Evolutionary conservation across 768 basidiomycete genomes (phyloP).

Genomic region (Rhodotorula diobovata): DNA sequence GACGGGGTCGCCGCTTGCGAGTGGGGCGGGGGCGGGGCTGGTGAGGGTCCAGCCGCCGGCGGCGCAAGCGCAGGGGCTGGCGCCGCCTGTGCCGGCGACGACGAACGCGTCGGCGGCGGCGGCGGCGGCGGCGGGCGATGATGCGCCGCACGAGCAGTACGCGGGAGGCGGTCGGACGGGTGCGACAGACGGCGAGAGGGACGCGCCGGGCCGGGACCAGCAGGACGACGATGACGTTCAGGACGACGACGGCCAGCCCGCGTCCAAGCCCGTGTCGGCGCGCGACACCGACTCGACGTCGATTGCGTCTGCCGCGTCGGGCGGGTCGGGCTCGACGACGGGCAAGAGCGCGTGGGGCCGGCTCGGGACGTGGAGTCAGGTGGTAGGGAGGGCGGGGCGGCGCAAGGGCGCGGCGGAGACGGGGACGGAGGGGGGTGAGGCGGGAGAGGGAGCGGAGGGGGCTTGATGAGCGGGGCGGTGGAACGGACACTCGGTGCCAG

Average conservation of each 20-base stretch:
- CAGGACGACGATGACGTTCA: not conserved
- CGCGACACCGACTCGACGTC: not conserved
- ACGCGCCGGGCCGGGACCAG: not conserved
- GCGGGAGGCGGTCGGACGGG: too few species aligned
- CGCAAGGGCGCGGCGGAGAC: not conserved
- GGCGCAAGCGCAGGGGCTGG: not conserved
- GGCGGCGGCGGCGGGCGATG: too few species aligned
- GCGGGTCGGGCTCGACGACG: not conserved
- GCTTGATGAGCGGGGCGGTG: not conserved
- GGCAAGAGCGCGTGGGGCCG: not conserved
- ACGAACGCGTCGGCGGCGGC: too few species aligned
- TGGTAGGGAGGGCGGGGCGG: not conserved
- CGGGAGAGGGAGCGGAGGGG: not conserved
- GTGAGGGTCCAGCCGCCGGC: not conserved
- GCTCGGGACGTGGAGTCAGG: slow-evolving; percentile 6
- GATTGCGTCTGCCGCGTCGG: not conserved
- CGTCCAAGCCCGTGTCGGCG: not conserved
- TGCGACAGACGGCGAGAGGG: too few species aligned
- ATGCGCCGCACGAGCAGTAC: too few species aligned
- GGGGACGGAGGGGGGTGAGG: not conserved
- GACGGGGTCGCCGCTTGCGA: not conserved
- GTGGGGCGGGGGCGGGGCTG: too few species aligned
- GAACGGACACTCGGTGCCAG: too few species aligned
- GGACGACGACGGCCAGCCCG: not conserved
- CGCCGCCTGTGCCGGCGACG: not conserved